A percentile compares a stretch with the other conserved stretches of the same genome.
These are phyloP conservation scores for Suillus variegatus DNA, from an alignment of 768 basidiomycete genomes.

Conservation along the genomic window DNA sequence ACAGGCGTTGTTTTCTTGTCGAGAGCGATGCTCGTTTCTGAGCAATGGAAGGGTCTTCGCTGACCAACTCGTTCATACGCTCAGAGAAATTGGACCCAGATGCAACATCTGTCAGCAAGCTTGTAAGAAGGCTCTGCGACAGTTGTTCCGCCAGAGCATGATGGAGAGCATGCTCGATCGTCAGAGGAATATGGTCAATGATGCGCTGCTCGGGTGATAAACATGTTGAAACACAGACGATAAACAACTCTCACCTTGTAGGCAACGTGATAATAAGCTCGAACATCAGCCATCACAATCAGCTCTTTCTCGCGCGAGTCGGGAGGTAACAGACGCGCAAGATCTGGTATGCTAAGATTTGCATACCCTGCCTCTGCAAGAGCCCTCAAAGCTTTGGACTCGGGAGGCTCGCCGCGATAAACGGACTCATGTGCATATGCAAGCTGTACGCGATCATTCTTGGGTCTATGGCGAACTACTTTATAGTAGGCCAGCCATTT, in stretches of 20 bases:
- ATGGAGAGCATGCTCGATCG: slow-evolving; percentile 48
- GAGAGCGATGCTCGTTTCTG: slow-evolving; percentile 36
- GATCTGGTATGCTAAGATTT: slow-evolving; percentile 17
- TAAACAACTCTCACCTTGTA: slow-evolving; percentile 40
- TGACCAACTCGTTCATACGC: slow-evolving; percentile 42
- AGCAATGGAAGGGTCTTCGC: slow-evolving; percentile 45
- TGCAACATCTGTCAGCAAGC: slow-evolving; percentile 27
- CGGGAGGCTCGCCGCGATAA: background rate
- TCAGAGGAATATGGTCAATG: slow-evolving; percentile 54
- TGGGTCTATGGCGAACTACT: slow-evolving; percentile 9
- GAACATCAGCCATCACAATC: slow-evolving; percentile 47
- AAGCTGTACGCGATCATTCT: too few species aligned
- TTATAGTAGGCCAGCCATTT: slow-evolving; percentile 21
- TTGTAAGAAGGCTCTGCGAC: slow-evolving; percentile 36
- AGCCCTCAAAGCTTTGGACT: slow-evolving; percentile 20
- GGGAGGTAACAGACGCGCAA: slow-evolving; percentile 19
- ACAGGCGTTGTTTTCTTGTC: slow-evolving; percentile 36
- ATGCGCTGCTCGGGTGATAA: slow-evolving; percentile 41
- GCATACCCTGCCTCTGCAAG: slow-evolving; percentile 35
- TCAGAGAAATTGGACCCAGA: slow-evolving; percentile 21
- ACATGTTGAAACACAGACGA: background rate
- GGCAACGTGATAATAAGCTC: slow-evolving; percentile 52
- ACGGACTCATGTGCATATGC: too few species aligned
- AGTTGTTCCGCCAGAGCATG: slow-evolving; percentile 38
- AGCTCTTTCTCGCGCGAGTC: slow-evolving; percentile 38